These are phyloP conservation scores for Sanghuangporus sanghuang DNA, from an alignment of 1,284 basidiomycete genomes.

Conservation along the genomic window DNA sequence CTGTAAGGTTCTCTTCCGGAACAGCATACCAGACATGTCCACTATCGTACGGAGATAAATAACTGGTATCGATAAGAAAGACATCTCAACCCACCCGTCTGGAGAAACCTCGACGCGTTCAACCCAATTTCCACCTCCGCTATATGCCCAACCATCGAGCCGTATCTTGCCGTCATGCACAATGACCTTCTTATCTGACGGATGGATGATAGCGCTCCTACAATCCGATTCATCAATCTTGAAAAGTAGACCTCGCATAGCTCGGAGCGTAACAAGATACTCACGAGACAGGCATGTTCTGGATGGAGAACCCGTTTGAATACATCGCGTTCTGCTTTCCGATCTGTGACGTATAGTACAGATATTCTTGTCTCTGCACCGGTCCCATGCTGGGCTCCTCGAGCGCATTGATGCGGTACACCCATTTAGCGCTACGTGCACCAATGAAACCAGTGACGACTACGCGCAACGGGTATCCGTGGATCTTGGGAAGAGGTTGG, in stretches of 20 bases:
- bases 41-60: conserved; percentile 22
- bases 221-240: not conserved
- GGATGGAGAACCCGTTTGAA: conserved; percentile 49
- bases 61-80: not conserved
- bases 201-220: conserved; percentile 47
- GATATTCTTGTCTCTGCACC: conserved; percentile 48
- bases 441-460: conserved; percentile 57
- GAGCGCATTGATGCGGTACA: conserved; percentile 49
- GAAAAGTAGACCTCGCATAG: not conserved
- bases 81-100: conserved; percentile 35
- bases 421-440: conserved; percentile 53
- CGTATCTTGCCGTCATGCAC: conserved; percentile 44
- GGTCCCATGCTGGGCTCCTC: conserved; percentile 45
- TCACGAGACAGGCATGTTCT: conserved; percentile 53
- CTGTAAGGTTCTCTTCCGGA: conserved; percentile 41
- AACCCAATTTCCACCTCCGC: conserved; percentile 52
- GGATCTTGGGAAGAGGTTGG: conserved; percentile 45
- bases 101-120: conserved; percentile 50
- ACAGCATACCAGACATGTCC: conserved; percentile 48
- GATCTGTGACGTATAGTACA: conserved; percentile 46
- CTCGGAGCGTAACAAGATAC: conserved; percentile 20
- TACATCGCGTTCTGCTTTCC: conserved; percentile 48
- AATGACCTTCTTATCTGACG: conserved; percentile 41
- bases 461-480: conserved; percentile 49
- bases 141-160: conserved; percentile 50